phyloP scores from a whole-genome alignment of 2,329 filamentous ascomycete species.

The Colletotrichum lindemuthianum region DNA sequence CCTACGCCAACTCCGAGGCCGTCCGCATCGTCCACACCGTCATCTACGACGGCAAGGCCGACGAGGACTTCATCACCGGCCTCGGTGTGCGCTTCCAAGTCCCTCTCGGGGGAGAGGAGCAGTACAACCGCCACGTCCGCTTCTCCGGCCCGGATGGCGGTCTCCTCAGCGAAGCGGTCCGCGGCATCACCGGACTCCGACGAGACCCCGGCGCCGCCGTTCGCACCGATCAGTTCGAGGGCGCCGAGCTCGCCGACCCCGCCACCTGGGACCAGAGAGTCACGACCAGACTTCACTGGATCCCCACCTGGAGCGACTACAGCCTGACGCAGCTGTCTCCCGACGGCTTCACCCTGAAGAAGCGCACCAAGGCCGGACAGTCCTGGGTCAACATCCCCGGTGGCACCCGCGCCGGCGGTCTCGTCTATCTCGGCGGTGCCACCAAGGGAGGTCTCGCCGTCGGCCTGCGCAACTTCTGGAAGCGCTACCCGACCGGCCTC shows the following conservation, averaged over 20 bases:
- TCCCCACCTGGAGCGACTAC: slow-evolving; percentile 69
- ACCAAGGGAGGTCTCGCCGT: slow-evolving; percentile 67
- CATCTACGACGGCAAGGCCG: slow-evolving; percentile 61
- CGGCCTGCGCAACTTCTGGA: slow-evolving; percentile 70
- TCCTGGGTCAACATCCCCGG: slow-evolving; percentile 68
- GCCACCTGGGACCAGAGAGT: slow-evolving; percentile 59
- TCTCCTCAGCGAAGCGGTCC: slow-evolving; percentile 65
- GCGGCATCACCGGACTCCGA: slow-evolving; percentile 68
- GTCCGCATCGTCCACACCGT: slow-evolving; percentile 66
- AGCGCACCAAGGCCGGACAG: slow-evolving; percentile 66
- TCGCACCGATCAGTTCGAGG: slow-evolving; percentile 60
- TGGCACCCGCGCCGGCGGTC: slow-evolving; percentile 63
- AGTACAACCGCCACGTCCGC: slow-evolving; percentile 68
- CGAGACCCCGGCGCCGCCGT: slow-evolving; percentile 61
- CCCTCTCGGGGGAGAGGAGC: slow-evolving; percentile 60
- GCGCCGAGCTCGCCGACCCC: slow-evolving; percentile 53
- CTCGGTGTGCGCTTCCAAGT: slow-evolving; percentile 66
- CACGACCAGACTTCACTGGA: slow-evolving; percentile 60
- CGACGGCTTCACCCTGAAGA: slow-evolving; percentile 69
- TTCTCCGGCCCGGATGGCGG: slow-evolving; percentile 66
- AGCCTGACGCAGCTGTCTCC: slow-evolving; percentile 65
- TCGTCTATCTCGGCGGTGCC: slow-evolving; percentile 68
- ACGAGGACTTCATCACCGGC: slow-evolving; percentile 62
- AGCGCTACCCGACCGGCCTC: slow-evolving; percentile 67
- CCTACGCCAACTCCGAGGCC: slow-evolving; percentile 66